Base-by-base conservation (phyloP, 768 basidiomycete genomes). In the Termitomyces sp. region DNA sequence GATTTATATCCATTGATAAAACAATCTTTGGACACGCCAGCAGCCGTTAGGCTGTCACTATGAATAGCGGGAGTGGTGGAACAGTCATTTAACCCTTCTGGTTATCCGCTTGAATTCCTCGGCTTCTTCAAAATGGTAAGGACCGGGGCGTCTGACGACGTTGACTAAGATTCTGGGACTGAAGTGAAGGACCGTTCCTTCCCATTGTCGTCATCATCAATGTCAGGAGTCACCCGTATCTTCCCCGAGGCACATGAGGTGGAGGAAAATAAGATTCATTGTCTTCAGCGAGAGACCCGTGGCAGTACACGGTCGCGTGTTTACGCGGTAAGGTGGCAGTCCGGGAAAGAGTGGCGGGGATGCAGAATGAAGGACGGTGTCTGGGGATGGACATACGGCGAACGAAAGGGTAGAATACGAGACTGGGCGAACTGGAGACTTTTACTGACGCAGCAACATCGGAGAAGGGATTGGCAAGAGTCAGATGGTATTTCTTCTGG, bases 381-480 rank as follows among this genome's bases (percentile, higher is more conserved):
- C 47, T 45, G 10, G n/a, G n/a, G n/a, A n/a, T 25, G 7, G 60
- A 58, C 31, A 61, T 25, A 4, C 60, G 56, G 10, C 60, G 54
- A 29, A 49, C 54, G 12, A 58, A 52, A 4, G 60, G 57, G 7
- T 40, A 42, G 0, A 61, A 45, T 25, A 56, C 53, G 12, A 47
- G 48, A 34, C 47, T 55, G 17, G 43, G 57, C 10, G 31, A 35
- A 23, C 23, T 37, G 0, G 53, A 44, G 16, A 46, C 12, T 35
- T 51, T 61, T 6, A 60, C 59, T 1, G 60, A 45, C 16, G 53
- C 34, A 29, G 31, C 2, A 11, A 53, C 43, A 21, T 58, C 45
- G 17, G 60, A 21, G 23, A 58, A 58, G 17, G 47, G 57, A 19
- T 58, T 29, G 53, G 19, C 16, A 19, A 9, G 2, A 2, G 6